Evolutionary conservation across 352 stramenopile species (phyloP), one percentile per base, ranked within the genome.

Genomic region (Phytophthora syringae): DNA sequence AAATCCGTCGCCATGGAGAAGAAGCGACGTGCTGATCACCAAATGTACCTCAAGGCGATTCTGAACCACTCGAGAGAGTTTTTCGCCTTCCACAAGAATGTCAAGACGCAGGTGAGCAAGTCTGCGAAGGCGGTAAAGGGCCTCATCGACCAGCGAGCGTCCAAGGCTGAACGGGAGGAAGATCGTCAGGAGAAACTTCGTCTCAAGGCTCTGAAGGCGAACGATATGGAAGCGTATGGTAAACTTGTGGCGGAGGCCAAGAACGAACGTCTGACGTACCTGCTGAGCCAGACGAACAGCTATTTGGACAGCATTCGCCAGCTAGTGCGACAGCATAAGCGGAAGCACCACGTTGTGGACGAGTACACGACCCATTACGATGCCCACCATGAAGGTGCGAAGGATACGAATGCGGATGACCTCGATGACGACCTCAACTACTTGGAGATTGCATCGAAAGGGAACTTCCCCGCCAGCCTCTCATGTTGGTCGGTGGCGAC

Each of bases 211-310:
- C 69, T 97, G 7, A 96, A 97, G 50, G 89, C 89, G 1, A 99
- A 99, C 65, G 96, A 99, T 76, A 99, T 99, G 95, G 90, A 98
- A 50, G 96, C 95, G 0, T 99, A 99, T 73, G 97, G 89, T 1
- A 98, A 98, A 53, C 76, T 99, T 9, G 86, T 99, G 3, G 95
- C 98, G 12, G 96, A 99, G 63, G 98, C 96, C 5, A 99, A 99
- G 80, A 99, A 99, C 70, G 96, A 99, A 52, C 90, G 97, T 66
- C 62, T 99, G 30, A 98, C 98, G 61, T 99, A 97, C 63, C 74
- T 99, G 55, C 76, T 98, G 42, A 96, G 95, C 7, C 97, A 98
- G 65, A 99, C 96, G 2, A 98, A 99, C 72, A 94, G 90, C 67
- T 98, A 98, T 64, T 86, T 99, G 68, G 92, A 97, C 58, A 98